A percentile compares a stretch with the other conserved stretches of the same genome.
Conservation (phyloP, 768 basidiomycete species). For the Panellus pusillus region DNA sequence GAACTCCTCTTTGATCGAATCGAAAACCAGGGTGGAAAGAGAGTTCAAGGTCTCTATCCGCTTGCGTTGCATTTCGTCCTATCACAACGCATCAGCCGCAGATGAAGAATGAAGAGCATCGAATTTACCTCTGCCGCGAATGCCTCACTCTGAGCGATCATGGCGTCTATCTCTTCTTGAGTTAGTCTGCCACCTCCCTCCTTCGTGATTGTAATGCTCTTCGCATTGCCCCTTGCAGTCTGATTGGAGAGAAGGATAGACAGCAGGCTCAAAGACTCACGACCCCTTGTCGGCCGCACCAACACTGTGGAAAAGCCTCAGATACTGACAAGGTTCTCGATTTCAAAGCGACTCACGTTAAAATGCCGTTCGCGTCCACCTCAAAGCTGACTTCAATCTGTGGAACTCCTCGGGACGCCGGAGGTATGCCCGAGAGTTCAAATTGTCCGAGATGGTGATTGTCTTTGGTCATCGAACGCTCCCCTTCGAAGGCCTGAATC, state of each 20-base stretch:
- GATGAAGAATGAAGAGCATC: slow-evolving; percentile 41
- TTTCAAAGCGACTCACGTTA: slow-evolving; percentile 68
- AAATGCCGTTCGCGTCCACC: slow-evolving; percentile 82
- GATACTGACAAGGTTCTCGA: slow-evolving; percentile 33
- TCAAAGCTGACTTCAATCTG: slow-evolving; percentile 92
- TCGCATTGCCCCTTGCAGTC: slow-evolving; percentile 62
- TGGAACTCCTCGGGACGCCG: slow-evolving; percentile 86
- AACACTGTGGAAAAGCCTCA: slow-evolving; percentile 45
- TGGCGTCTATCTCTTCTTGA: slow-evolving; percentile 55
- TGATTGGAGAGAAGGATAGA: neutral
- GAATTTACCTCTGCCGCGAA: slow-evolving; percentile 37
- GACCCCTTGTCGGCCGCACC: slow-evolving; percentile 72
- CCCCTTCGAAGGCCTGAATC: slow-evolving; percentile 90
- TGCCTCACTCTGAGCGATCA: slow-evolving; percentile 54
- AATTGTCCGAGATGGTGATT: slow-evolving; percentile 91
- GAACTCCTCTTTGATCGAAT: slow-evolving; percentile 62
- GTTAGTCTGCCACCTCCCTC: slow-evolving; percentile 59
- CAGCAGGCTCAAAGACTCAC: slow-evolving; percentile 29
- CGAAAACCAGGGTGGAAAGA: slow-evolving; percentile 62
- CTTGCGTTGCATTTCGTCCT: slow-evolving; percentile 46
- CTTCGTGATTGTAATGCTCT: slow-evolving; percentile 75
- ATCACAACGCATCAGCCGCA: slow-evolving; percentile 48
- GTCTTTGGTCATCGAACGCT: slow-evolving; percentile 85
- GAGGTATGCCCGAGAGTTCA: slow-evolving; percentile 86
- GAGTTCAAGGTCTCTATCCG: slow-evolving; percentile 62